Base-by-base conservation (phyloP, 2,329 filamentous ascomycete species). In the Bipolaris sorokiniana region DNA sequence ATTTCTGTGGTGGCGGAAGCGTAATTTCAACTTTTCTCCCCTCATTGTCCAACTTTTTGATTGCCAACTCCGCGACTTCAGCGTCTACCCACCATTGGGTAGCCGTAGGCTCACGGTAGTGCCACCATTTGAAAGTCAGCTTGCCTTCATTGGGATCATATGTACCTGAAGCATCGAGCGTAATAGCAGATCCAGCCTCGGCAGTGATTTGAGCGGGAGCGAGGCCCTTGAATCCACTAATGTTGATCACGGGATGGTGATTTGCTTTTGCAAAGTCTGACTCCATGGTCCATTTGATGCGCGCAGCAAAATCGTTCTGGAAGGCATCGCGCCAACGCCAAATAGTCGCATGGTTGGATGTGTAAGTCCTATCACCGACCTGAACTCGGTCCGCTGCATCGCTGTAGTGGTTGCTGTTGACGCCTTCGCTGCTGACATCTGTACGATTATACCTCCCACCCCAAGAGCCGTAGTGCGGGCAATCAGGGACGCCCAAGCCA, bases 281-380 rank as follows among this genome's bases (percentile, higher is more conserved):
- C 47, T 68, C 59, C 60, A 78, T 68, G 13, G 73, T 82, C 83
- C 75, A 84, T 64, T 77, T 79, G 63, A 81, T 82, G 23, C 75
- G 72, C 22, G 76, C 82, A 9, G 75, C 82, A 65, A 80, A 84
- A 52, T 84, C 81, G 46, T 80, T 79, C 66, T 84, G 81, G 54
- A 80, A 84, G 0, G 82, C 80, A 50, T 79, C 72, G 13, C 82
- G 68, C 83, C 82, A 84, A n/a, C 82, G 73, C 82, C 82, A 84
- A 31, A 84, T 80, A 0, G 80, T 82, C 2, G 81, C 81, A 20
- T 82, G 78, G 47, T 80, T 83, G 10, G 74, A 77, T 11, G 73
- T 75, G 52, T 76, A 70, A 1, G 65, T 74, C 26, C 62, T 64
- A 16, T 73, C 72, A 26, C 73, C 71, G 7, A 68, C 77, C 11